Evolutionary conservation across 139 green algal genomes (phyloP).

Genomic region (Chlamydomonas sp.): DNA sequence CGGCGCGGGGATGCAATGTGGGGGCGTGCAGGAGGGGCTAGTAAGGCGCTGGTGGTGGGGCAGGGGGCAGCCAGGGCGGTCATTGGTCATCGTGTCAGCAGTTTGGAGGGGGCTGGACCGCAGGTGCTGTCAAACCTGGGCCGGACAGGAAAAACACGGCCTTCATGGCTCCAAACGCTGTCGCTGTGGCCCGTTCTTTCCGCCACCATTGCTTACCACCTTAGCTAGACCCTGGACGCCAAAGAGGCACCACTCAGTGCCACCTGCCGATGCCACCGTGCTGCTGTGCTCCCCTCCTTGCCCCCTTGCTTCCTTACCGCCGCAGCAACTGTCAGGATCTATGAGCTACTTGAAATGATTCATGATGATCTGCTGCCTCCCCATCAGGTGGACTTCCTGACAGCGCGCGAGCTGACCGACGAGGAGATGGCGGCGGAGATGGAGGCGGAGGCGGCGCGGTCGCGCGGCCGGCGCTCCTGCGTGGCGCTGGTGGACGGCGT

Average conservation of each 20-base stretch:
- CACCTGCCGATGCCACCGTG: no score
- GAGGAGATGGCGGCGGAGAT: constrained; percentile 61
- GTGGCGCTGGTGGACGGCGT: constrained; percentile 54
- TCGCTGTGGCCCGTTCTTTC: no score
- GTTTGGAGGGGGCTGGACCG: no score
- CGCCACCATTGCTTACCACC: no score
- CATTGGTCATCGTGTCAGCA: no score
- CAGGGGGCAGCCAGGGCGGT: not conserved
- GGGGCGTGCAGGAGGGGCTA: not conserved
- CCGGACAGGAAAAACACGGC: no score
- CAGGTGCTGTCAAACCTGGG: no score
- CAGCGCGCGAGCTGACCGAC: constrained; percentile 47
- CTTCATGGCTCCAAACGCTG: no score
- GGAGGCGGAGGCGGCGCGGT: constrained; percentile 25
- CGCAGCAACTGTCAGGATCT: not conserved
- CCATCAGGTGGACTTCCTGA: constrained; percentile 83
- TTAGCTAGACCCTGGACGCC: no score
- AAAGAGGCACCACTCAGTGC: no score
- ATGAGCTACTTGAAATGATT: not conserved
- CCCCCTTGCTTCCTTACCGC: not conserved
- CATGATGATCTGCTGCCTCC: not conserved
- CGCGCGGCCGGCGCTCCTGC: constrained; percentile 7
- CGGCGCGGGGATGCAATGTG: constrained; percentile 2
- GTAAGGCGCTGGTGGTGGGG: not conserved
- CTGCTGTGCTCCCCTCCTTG: not conserved